phyloP scores from a whole-genome alignment of 768 basidiomycete genomes.

The Sporobolomyces phaffii region DNA sequence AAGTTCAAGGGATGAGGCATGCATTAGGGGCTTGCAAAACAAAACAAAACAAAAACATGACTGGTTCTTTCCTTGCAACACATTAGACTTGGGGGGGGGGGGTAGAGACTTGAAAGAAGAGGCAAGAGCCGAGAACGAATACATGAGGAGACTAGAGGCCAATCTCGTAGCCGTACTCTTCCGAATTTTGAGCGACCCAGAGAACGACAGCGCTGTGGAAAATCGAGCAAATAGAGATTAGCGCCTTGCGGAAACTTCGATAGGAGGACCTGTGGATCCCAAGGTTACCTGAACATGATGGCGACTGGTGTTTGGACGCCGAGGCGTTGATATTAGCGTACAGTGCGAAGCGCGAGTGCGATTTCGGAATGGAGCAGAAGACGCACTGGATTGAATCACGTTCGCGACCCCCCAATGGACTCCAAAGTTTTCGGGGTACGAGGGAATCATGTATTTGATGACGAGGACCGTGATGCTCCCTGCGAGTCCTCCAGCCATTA shows the following conservation, averaged over 20 bases:
- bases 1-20: background rate
- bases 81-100: no score
- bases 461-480: slow-evolving; percentile 85
- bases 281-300: slow-evolving; percentile 48
- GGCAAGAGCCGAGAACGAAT: no score
- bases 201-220: slow-evolving; percentile 69
- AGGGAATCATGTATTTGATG: slow-evolving; percentile 76
- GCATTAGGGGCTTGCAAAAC: background rate
- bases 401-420: slow-evolving; percentile 90
- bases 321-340: no score
- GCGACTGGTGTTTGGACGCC: background rate
- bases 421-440: slow-evolving; percentile 63
- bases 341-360: no score
- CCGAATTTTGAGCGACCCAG: slow-evolving; percentile 82
- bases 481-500: slow-evolving; percentile 97
- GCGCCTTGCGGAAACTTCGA: background rate
- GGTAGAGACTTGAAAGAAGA: no score
- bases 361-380: background rate
- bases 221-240: background rate
- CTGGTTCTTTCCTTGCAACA: background rate
- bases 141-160: slow-evolving; percentile 15
- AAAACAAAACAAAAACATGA: background rate
- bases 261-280: background rate
- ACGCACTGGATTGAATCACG: slow-evolving; percentile 80
- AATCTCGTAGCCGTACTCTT: slow-evolving; percentile 90